Conservation (phyloP, 176 grass and related monocot genomes). For the Musa schizocarpa region DNA sequence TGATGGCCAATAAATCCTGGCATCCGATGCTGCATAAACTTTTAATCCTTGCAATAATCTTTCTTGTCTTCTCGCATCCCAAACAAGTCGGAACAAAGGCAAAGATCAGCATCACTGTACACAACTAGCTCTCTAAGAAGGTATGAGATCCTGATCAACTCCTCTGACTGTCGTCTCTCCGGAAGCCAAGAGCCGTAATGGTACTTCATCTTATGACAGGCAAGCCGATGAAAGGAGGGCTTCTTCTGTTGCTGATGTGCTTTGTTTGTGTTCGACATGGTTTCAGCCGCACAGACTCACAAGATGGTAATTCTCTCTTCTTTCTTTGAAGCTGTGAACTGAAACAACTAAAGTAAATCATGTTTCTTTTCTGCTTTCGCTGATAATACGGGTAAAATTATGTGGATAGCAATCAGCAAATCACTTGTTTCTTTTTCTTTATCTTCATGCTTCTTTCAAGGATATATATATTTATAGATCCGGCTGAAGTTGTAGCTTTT, state of each 20-base stretch:
- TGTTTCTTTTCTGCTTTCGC: too few relatives aligned
- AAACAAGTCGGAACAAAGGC: background rate
- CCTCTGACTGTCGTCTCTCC: background rate
- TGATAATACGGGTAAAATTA: too few relatives aligned
- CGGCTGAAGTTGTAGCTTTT: too few relatives aligned
- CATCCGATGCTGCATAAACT: background rate
- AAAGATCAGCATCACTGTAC: background rate
- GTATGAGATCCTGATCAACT: background rate
- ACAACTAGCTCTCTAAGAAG: background rate
- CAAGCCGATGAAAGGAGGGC: background rate
- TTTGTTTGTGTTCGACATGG: background rate
- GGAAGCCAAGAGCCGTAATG: too few relatives aligned
- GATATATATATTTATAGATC: too few relatives aligned
- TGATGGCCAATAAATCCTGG: too few relatives aligned
- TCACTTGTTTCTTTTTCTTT: too few relatives aligned
- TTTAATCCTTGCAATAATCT: background rate
- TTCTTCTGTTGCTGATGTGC: background rate
- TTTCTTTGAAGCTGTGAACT: background rate
- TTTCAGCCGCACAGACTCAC: background rate
- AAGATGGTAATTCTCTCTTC: slow-evolving; percentile 3
- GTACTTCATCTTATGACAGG: background rate
- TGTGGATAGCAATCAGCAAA: too few relatives aligned
- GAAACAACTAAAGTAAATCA: too few relatives aligned
- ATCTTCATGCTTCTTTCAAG: too few relatives aligned
- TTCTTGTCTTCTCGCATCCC: background rate